Evolutionary conservation across 164 flowering plant genomes (phyloP), one percentile per base, ranked within the genome.

Genomic region (Nelumbo lutea): DNA sequence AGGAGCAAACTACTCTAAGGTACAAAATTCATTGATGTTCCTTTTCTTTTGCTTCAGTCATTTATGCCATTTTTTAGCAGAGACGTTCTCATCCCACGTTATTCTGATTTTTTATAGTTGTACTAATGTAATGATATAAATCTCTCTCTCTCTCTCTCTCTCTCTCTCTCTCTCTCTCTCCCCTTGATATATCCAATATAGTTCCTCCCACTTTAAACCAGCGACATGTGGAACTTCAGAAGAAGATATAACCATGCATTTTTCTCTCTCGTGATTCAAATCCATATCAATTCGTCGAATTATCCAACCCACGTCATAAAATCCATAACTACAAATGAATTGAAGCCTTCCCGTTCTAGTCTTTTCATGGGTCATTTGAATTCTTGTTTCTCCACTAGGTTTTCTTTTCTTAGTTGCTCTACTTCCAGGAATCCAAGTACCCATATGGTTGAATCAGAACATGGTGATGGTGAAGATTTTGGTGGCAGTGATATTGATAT

Each of bases 401-500:
- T 42, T 59, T 73, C 70, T 71, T 68, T 66, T 50, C 70, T 55
- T 77, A 44, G 63, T 58, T 62, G 56, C 48, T 67, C 15, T 8
- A 47, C 27, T 53, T 56, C 55, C 40, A 47, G 44, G 1, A n/a
- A 39, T 69, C 7, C 56, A 57, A 38, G 14, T 8, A 50, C 38
- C 0, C 6, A 40, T 9, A 27, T 11, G 3, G 39, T 27, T 60
- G 48, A 64, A 43, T 41, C 61, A 48, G 67, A 70, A 53, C 59
- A 59, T 13, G 68, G n/a, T 69, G 75, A 14, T 5, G 59, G 57
- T 6, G 76, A 68, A 8, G 71, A 68, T 8, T 64, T 45, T 5
- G 77, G 64, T 9, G 69, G 67, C 47, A 73, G 73, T 66, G 82
- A 68, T 40, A 43, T 27, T 38, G 74, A 48, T 13, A 41, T 7